These are phyloP conservation scores for Trametes meyenii DNA, from an alignment of 768 basidiomycete species.

Conservation along the genomic window DNA sequence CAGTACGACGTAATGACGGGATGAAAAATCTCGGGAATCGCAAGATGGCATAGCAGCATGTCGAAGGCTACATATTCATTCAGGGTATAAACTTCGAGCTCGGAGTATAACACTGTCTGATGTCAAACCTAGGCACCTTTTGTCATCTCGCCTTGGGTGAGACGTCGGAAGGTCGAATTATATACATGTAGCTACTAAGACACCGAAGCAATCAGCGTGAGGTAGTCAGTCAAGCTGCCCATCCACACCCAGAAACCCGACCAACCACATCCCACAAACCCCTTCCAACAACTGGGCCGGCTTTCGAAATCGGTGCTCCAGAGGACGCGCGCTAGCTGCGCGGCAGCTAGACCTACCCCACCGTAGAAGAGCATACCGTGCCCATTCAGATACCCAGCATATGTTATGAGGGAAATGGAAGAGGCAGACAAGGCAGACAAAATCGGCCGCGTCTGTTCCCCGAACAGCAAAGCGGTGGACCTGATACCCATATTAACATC, in stretches of 20 bases:
- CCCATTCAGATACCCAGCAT: constrained; percentile 79
- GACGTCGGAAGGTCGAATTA: too few species aligned
- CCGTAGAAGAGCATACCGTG: constrained; percentile 81
- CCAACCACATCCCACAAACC: constrained; percentile 88
- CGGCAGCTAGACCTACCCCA: constrained; percentile 70
- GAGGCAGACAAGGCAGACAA: constrained; percentile 73
- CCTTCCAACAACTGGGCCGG: constrained; percentile 84
- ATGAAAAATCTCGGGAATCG: too few species aligned
- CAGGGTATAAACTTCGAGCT: too few species aligned
- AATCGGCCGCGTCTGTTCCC: constrained; percentile 71
- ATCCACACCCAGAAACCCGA: constrained; percentile 87
- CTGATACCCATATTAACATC: constrained; percentile 87
- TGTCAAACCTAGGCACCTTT: too few species aligned
- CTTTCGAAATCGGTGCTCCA: constrained; percentile 73
- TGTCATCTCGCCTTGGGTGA: too few species aligned
- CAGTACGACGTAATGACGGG: too few species aligned
- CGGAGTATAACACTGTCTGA: too few species aligned
- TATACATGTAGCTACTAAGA: background rate
- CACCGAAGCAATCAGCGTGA: constrained; percentile 24
- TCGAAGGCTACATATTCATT: too few species aligned
- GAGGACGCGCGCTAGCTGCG: constrained; percentile 80
- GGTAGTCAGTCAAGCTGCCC: constrained; percentile 76
- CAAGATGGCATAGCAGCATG: too few species aligned
- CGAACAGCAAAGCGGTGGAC: constrained; percentile 93
- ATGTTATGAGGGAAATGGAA: constrained; percentile 72